phyloP scores from a whole-genome alignment of 129 eudicot genomes.

The Flaveria sonorensis region DNA sequence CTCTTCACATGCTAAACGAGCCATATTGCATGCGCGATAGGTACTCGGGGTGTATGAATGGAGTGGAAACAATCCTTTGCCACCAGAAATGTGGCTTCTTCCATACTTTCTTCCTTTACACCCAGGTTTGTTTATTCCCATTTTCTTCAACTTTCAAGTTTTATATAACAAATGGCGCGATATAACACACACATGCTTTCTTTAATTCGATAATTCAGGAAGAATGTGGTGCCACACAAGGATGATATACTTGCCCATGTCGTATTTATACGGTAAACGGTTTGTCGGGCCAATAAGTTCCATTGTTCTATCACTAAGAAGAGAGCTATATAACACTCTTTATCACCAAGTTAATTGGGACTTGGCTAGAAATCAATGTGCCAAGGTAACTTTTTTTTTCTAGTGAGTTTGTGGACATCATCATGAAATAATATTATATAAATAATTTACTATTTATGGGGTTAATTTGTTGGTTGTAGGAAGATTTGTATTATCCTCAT shows the following conservation, averaged over 20 bases:
- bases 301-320: constrained; percentile 46
- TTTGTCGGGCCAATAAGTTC: constrained; percentile 55
- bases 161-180: neutral
- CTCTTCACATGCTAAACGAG: neutral
- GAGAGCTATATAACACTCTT: constrained; percentile 49
- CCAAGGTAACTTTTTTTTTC: constrained; percentile 39
- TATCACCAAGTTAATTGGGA: constrained; percentile 61
- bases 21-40: constrained; percentile 32
- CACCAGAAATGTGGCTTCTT: constrained; percentile 83
- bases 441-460: neutral
- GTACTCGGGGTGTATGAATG: constrained; percentile 75
- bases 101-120: constrained; percentile 68
- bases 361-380: constrained; percentile 56
- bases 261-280: constrained; percentile 61
- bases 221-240: constrained; percentile 75
- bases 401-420: neutral
- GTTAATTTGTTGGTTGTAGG: constrained; percentile 43
- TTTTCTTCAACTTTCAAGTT: neutral
- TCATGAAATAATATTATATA: neutral
- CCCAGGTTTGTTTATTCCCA: constrained; percentile 47
- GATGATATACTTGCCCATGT: constrained; percentile 77
- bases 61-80: constrained; percentile 73
- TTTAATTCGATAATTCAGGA: constrained; percentile 38
- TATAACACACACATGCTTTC: neutral
- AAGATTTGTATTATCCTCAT: constrained; percentile 79